Percentiles rank a stretch among this genome's conserved stretches.
These are phyloP conservation scores for Tilletia walkeri DNA, from an alignment of 1,284 basidiomycete genomes.

Conservation along the genomic window DNA sequence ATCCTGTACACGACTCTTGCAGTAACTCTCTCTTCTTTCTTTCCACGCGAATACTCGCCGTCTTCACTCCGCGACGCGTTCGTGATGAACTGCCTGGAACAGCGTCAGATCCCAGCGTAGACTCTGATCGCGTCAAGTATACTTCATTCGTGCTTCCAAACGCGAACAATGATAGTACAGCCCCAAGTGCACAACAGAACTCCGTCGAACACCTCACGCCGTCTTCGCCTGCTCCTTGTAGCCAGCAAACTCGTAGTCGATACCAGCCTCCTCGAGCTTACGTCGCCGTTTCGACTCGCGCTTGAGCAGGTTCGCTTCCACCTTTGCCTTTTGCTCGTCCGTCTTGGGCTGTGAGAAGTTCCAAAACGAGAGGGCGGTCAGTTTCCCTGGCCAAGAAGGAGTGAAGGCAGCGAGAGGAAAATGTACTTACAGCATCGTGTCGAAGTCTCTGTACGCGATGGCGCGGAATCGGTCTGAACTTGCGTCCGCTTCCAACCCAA, in stretches of 20 bases:
- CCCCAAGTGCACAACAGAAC: neutral
- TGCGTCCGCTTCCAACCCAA: slow-evolving; percentile 95
- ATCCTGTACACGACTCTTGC: too few species aligned
- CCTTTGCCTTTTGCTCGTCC: slow-evolving; percentile 68
- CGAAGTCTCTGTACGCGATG: slow-evolving; percentile 68
- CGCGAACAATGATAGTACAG: neutral
- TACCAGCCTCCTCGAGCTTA: slow-evolving; percentile 77
- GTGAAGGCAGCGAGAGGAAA: slow-evolving; percentile 17
- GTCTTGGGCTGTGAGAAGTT: slow-evolving; percentile 63
- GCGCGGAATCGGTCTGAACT: slow-evolving; percentile 75
- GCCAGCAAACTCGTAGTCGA: slow-evolving; percentile 81
- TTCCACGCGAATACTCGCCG: too few species aligned
- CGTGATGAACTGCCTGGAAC: too few species aligned
- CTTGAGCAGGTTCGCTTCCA: slow-evolving; percentile 70
- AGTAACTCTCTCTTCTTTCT: too few species aligned
- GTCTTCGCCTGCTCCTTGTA: slow-evolving; percentile 34
- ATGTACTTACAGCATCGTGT: slow-evolving; percentile 65
- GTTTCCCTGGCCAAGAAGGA: too few species aligned
- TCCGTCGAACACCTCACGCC: neutral
- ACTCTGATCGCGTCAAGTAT: too few species aligned
- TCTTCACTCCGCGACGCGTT: too few species aligned
- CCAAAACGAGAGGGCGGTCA: too few species aligned
- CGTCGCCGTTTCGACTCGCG: slow-evolving; percentile 75
- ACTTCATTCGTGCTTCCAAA: too few species aligned
- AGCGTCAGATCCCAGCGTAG: too few species aligned